A percentile compares a stretch with the other conserved stretches of the same genome.
Evolutionary conservation across 179 eudicot species (phyloP).

Genomic region (Camellia oleifera): DNA sequence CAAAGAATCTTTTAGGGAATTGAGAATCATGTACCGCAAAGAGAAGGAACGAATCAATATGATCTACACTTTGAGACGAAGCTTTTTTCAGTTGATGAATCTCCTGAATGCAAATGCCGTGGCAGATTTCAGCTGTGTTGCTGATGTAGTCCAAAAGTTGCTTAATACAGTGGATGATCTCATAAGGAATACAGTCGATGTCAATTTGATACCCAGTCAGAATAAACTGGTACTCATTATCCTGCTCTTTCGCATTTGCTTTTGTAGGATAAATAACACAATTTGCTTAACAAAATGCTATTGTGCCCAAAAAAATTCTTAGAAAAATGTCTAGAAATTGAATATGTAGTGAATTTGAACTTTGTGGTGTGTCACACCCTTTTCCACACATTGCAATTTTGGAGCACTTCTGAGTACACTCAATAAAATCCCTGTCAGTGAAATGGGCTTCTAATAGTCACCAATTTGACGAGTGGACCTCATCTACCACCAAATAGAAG

Average conservation of each 20-base stretch:
- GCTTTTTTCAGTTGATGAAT: background rate
- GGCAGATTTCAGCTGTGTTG: background rate
- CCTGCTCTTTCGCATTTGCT: background rate
- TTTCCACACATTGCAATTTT: too few species aligned
- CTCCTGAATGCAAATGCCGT: background rate
- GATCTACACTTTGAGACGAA: background rate
- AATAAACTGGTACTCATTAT: background rate
- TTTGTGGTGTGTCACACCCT: too few species aligned
- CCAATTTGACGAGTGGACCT: too few species aligned
- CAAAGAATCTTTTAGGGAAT: constrained; percentile 10
- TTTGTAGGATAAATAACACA: background rate
- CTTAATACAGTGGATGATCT: background rate
- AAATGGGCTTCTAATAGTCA: too few species aligned
- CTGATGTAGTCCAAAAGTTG: background rate
- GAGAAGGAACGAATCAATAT: constrained; percentile 8
- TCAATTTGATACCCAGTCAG: background rate
- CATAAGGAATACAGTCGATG: background rate
- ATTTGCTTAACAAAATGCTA: too few species aligned
- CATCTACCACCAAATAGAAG: too few species aligned
- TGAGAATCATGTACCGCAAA: background rate
- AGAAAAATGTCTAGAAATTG: too few species aligned
- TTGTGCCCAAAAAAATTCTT: too few species aligned
- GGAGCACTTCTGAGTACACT: too few species aligned
- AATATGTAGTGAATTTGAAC: too few species aligned
- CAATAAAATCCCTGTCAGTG: too few species aligned